A percentile compares a stretch with the other conserved stretches of the same genome.
Conservation (phyloP, 805 yeast genomes). For the Komagataella phaffii region DNA sequence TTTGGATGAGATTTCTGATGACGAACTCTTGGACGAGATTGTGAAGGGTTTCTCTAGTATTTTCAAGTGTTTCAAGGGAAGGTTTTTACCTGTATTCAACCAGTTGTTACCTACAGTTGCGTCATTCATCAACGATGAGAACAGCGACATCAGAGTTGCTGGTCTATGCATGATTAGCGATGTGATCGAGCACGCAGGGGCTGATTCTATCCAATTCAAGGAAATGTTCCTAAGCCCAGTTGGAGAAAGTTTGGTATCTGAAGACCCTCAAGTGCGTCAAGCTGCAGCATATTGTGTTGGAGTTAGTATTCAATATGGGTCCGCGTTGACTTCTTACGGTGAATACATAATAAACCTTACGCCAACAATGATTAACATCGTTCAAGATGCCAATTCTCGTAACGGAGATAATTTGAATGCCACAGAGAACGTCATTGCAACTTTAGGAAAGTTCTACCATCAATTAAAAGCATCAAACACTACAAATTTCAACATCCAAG, state of each 20-base stretch:
- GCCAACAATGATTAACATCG: slow-evolving; percentile 61
- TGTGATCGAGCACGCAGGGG: slow-evolving; percentile 67
- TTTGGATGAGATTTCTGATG: slow-evolving; percentile 67
- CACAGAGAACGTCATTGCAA: slow-evolving; percentile 72
- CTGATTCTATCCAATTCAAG: slow-evolving; percentile 47
- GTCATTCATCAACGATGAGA: slow-evolving; percentile 48
- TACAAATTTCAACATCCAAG: background rate
- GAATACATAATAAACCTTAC: slow-evolving; percentile 58
- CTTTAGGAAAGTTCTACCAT: slow-evolving; percentile 76
- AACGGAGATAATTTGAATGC: slow-evolving; percentile 77
- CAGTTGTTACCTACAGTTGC: slow-evolving; percentile 49
- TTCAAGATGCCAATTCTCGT: slow-evolving; percentile 67
- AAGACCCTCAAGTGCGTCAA: slow-evolving; percentile 70
- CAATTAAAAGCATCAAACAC: slow-evolving; percentile 45
- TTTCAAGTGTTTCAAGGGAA: slow-evolving; percentile 46
- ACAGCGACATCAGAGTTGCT: slow-evolving; percentile 56
- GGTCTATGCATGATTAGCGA: slow-evolving; percentile 76
- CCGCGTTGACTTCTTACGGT: slow-evolving; percentile 30
- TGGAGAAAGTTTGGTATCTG: slow-evolving; percentile 51
- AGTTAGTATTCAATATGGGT: slow-evolving; percentile 74
- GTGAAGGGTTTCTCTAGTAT: slow-evolving; percentile 61
- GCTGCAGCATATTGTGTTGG: slow-evolving; percentile 81
- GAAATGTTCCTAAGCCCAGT: slow-evolving; percentile 52
- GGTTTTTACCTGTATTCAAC: slow-evolving; percentile 55
- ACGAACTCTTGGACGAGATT: slow-evolving; percentile 77